Evolutionary conservation across 78 protist species (phyloP).

Genomic region (Acrasis kona): DNA sequence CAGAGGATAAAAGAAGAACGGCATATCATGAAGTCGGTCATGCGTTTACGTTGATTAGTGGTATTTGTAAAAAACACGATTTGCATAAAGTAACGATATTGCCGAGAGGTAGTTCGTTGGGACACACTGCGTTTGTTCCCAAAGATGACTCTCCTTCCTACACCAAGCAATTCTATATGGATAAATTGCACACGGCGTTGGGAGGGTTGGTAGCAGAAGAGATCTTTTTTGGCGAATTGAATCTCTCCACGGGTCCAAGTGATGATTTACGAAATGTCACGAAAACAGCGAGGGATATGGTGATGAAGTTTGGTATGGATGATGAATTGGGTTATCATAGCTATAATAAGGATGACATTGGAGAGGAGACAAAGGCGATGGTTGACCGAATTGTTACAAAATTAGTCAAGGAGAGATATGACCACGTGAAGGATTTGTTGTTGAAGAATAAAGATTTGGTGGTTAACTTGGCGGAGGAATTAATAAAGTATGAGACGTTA

Average conservation of each 20-base stretch:
- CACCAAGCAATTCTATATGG: conserved; percentile 60
- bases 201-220: conserved; percentile 91
- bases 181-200: no score
- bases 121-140: no score
- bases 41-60: no score
- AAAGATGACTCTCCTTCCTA: not conserved
- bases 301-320: no score
- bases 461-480: conserved; percentile 9
- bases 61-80: conserved; percentile 35
- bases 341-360: conserved; percentile 8
- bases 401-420: not conserved
- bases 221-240: conserved; percentile 61
- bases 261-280: conserved; percentile 41
- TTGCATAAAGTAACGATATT: no score
- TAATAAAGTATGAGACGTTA: conserved; percentile 10
- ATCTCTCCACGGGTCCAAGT: conserved; percentile 38
- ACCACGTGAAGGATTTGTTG: not conserved
- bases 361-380: conserved; percentile 9
- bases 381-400: not conserved
- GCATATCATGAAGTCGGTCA: no score
- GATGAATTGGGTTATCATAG: not conserved
- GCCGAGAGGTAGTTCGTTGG: no score
- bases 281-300: conserved; percentile 46
- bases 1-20: no score
- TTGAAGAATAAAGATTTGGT: no score